Conservation (phyloP, 768 basidiomycete species). For the Leccinum incarnatum region DNA sequence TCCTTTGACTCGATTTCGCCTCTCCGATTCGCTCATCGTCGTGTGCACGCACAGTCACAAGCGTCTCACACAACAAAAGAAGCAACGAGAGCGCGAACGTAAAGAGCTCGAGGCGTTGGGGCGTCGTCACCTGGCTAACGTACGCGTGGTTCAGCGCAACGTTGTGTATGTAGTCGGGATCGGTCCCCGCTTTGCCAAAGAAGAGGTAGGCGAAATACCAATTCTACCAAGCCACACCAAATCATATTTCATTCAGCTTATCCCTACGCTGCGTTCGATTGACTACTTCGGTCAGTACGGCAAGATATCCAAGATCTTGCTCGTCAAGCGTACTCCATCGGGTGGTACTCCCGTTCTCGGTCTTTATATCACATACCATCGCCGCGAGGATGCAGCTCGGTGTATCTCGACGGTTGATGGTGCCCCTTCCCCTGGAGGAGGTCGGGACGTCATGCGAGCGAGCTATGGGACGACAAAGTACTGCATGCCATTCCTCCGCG, state of each 20-base stretch:
- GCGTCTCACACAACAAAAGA: conserved; percentile 92
- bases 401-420: conserved; percentile 94
- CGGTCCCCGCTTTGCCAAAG: conserved; percentile 90
- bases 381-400: conserved; percentile 91
- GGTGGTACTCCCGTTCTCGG: conserved; percentile 77
- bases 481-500: conserved; percentile 92
- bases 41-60: conserved; percentile 64
- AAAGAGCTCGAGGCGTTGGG: conserved; percentile 90
- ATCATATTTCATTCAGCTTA: conserved; percentile 51
- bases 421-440: conserved; percentile 83
- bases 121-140: conserved; percentile 83
- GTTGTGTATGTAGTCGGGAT: conserved; percentile 97
- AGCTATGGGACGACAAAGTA: conserved; percentile 98
- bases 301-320: conserved; percentile 92
- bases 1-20: not conserved
- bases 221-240: not conserved
- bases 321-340: conserved; percentile 83
- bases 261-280: conserved; percentile 87
- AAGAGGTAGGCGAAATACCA: conserved; percentile 66
- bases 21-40: conserved; percentile 15
- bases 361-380: conserved; percentile 94
- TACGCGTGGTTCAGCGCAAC: conserved; percentile 94
- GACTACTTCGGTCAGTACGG: conserved; percentile 99
- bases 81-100: conserved; percentile 89
- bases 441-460: conserved; percentile 85